phyloP scores from a whole-genome alignment of 768 basidiomycete species.

The Asterophora lycoperdoides region DNA sequence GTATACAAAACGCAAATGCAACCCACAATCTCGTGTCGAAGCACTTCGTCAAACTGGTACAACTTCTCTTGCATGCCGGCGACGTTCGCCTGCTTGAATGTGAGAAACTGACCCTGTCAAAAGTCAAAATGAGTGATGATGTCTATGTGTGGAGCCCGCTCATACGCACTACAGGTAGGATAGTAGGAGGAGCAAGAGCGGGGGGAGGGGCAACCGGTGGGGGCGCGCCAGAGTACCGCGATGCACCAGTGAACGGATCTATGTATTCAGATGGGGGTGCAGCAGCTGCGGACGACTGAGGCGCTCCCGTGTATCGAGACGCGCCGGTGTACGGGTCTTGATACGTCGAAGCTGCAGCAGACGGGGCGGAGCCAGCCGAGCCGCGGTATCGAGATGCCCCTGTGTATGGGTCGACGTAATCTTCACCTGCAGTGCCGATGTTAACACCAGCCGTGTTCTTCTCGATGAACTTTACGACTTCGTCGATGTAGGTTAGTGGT shows the following conservation, averaged over 20 bases:
- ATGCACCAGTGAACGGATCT: conserved; percentile 71
- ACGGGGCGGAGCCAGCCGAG: conserved; percentile 28
- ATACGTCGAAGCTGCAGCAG: conserved; percentile 34
- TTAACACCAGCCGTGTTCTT: conserved; percentile 81
- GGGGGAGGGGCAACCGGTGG: conserved; percentile 26
- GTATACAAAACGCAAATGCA: background rate
- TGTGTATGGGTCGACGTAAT: conserved; percentile 79
- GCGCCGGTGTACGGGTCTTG: conserved; percentile 73
- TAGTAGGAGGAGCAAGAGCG: conserved; percentile 28
- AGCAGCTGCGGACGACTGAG: conserved; percentile 30
- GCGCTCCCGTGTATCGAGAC: conserved; percentile 52
- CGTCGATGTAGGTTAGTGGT: conserved; percentile 76
- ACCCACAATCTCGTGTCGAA: conserved; percentile 67
- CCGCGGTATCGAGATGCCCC: conserved; percentile 65
- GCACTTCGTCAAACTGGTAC: conserved; percentile 64
- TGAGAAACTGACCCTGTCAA: conserved; percentile 53
- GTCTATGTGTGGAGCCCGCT: background rate
- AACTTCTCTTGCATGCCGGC: conserved; percentile 77
- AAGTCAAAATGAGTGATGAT: background rate
- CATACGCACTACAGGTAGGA: conserved; percentile 49
- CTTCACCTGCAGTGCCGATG: conserved; percentile 53
- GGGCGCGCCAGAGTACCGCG: conserved; percentile 51
- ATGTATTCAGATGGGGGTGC: conserved; percentile 32
- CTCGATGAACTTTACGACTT: conserved; percentile 92
- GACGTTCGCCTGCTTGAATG: conserved; percentile 84